phyloP scores from a whole-genome alignment of 2,329 filamentous ascomycete species.

The Aspergillus sp. region DNA sequence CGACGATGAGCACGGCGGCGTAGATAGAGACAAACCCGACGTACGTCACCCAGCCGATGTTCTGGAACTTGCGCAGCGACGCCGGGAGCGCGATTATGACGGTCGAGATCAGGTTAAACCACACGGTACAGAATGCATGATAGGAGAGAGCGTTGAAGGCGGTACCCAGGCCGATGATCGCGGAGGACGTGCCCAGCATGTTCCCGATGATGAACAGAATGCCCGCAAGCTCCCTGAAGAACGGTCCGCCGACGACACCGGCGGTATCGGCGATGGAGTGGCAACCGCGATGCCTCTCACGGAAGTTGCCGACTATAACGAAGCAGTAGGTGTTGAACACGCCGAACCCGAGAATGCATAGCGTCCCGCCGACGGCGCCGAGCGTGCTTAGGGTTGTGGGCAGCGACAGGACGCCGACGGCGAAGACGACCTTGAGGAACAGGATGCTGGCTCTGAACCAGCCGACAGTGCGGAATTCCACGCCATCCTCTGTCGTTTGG shows the following conservation, averaged over 20 bases:
- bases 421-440: conserved; percentile 39
- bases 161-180: conserved; percentile 51
- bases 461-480: conserved; percentile 46
- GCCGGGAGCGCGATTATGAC: conserved; percentile 38
- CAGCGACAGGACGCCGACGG: conserved; percentile 13
- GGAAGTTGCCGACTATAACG: conserved; percentile 43
- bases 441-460: conserved; percentile 46
- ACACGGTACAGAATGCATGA: conserved; percentile 52
- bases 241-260: conserved; percentile 43
- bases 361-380: conserved; percentile 9
- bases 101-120: conserved; percentile 47
- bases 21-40: conserved; percentile 51
- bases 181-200: conserved; percentile 47
- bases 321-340: conserved; percentile 41
- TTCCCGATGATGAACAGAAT: conserved; percentile 50
- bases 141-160: conserved; percentile 51
- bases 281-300: conserved; percentile 42
- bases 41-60: conserved; percentile 55
- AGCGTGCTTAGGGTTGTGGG: conserved; percentile 11
- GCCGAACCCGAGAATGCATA: conserved; percentile 11
- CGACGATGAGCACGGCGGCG: conserved; percentile 48
- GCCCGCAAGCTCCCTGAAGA: conserved; percentile 46
- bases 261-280: conserved; percentile 52
- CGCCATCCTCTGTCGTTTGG: conserved; percentile 37
- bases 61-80: conserved; percentile 49